Conservation (phyloP, 306 rosid species). For the Prunus mume region DNA sequence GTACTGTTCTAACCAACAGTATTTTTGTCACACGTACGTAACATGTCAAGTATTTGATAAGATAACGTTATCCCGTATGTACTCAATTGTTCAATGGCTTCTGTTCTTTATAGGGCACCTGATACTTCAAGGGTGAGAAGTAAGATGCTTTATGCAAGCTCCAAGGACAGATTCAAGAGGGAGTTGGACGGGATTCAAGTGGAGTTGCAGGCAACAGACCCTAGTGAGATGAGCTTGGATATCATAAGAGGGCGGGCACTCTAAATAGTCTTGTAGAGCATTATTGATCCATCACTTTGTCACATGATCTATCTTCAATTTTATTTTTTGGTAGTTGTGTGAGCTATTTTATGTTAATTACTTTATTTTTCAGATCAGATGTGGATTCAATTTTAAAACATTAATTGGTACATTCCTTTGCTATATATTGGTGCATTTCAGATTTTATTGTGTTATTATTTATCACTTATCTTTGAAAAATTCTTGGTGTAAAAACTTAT, state of each 20-base stretch:
- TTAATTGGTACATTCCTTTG: background rate
- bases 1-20: too few species aligned
- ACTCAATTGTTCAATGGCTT: too few species aligned
- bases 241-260: conserved; percentile 21
- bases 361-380: background rate
- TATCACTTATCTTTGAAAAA: too few species aligned
- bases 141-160: conserved; percentile 39
- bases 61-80: too few species aligned
- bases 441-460: background rate
- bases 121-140: conserved; percentile 30
- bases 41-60: too few species aligned
- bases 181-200: conserved; percentile 32
- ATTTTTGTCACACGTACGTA: too few species aligned
- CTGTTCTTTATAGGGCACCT: conserved; percentile 17
- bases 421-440: background rate
- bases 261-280: background rate
- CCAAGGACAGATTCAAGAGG: conserved; percentile 35
- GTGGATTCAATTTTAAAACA: background rate
- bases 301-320: background rate
- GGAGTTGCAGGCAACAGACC: conserved; percentile 33
- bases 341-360: background rate
- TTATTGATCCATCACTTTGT: background rate
- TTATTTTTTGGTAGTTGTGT: background rate
- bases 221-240: conserved; percentile 32
- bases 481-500: too few species aligned